Base-by-base conservation (phyloP, 2,329 filamentous ascomycete genomes). In the Colletotrichum musae region DNA sequence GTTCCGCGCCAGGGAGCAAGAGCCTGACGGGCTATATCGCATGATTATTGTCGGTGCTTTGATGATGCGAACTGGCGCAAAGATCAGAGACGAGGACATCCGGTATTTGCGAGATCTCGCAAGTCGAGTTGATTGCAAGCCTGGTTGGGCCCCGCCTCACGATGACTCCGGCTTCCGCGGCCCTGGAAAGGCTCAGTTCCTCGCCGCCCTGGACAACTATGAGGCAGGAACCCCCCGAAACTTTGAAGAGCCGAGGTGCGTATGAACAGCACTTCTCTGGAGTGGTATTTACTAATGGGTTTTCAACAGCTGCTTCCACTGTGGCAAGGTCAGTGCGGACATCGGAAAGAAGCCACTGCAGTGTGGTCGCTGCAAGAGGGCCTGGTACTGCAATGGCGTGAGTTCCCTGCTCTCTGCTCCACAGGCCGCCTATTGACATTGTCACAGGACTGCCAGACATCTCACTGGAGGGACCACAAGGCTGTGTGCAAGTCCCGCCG, bases 61-160 rank as follows among this genome's bases (percentile, higher is more conserved):
- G 48, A 64, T 77, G 71, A 76, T 76, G 75, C 68, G 72, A 7
- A 58, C 67, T 2, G 75, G 74, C 13, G 74, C 74, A 21, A 60
- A 58, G 36, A 72, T 77, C 58, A 52, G 64, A 26, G 60, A 73
- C 9, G 68, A 63, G n/a, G 67, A 75, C 21, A 16, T 75, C 12
- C 50, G 71, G 16, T 64, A 74, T 45, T 57, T 74, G 13, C 71
- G 65, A 2, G 70, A 71, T 24, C 57, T 74, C 21, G 70, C 70
- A 1, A 57, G 65, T 9, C 18, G 28, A 4, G 60, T 74, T 13
- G 26, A 54, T 6, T 71, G 64, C 52, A 63, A 56, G 10, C 9
- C 51, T 10, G 58, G 58, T 6, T 62, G 39, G 32, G 53, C 47
- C 3, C 4, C 18, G 1, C 53, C 60, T 7, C 2, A 58, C 5